phyloP scores from a whole-genome alignment of 179 eudicot species.

The Beta corolliflora region DNA sequence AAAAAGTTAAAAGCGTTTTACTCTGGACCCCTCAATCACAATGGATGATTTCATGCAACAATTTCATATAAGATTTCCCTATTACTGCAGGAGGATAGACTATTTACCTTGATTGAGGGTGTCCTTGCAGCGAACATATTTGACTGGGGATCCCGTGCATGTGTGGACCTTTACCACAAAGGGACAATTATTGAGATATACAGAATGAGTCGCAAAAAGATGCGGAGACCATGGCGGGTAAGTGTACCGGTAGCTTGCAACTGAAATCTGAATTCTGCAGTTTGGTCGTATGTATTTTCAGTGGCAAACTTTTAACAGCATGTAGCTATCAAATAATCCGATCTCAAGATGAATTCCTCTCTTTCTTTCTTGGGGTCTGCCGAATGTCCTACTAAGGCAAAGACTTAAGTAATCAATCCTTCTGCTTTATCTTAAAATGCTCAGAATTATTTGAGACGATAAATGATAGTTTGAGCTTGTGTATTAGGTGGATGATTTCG shows the following conservation, averaged over 20 bases:
- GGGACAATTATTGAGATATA: slow-evolving; percentile 97
- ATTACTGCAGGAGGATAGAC: slow-evolving; percentile 64
- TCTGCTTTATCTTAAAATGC: not conserved
- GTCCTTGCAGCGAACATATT: slow-evolving; percentile 98
- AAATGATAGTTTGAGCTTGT: slow-evolving; percentile 17
- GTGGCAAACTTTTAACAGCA: not conserved
- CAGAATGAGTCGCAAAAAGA: slow-evolving; percentile 95
- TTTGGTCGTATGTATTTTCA: not conserved
- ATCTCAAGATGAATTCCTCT: not conserved
- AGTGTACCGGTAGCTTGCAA: slow-evolving; percentile 24
- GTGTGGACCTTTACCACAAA: slow-evolving; percentile 96
- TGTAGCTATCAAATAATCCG: not conserved
- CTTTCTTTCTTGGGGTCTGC: not conserved
- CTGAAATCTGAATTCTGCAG: not conserved
- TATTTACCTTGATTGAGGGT: slow-evolving; percentile 85
- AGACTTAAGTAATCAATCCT: not conserved
- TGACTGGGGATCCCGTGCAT: slow-evolving; percentile 99
- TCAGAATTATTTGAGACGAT: not conserved
- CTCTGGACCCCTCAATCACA: not conserved
- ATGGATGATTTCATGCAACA: not conserved
- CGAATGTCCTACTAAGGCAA: not conserved
- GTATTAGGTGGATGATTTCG: slow-evolving; percentile 93
- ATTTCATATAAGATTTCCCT: not conserved
- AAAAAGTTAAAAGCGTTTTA: not conserved
- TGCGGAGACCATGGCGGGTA: slow-evolving; percentile 99